These are phyloP conservation scores for Paratinospora sagittata DNA, from an alignment of 164 flowering plant species.

Conservation along the genomic window DNA sequence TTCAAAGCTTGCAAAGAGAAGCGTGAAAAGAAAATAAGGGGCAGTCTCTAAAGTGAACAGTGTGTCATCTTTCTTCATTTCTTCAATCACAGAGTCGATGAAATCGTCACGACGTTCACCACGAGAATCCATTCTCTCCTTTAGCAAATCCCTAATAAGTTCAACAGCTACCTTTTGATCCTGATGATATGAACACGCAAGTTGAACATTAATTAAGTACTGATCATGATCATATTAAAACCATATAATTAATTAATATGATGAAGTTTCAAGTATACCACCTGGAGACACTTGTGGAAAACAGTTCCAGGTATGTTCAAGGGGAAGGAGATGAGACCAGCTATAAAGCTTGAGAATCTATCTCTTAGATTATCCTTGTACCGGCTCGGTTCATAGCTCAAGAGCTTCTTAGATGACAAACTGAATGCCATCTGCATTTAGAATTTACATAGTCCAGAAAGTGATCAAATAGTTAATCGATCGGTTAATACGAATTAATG, in stretches of 20 bases:
- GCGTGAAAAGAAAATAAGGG: constrained; percentile 24
- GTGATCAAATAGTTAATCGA: neutral
- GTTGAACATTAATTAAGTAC: too few relatives aligned
- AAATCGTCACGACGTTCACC: constrained; percentile 20
- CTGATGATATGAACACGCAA: constrained; percentile 22
- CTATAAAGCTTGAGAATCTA: constrained; percentile 22
- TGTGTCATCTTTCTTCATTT: constrained; percentile 23
- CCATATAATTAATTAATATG: too few relatives aligned
- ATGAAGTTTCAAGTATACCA: too few relatives aligned
- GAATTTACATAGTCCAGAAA: too few relatives aligned
- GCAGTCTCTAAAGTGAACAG: constrained; percentile 27
- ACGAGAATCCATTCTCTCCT: constrained; percentile 44
- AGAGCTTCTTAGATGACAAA: constrained; percentile 24
- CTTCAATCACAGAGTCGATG: constrained; percentile 13
- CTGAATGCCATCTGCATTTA: constrained; percentile 32
- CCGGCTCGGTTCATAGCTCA: constrained; percentile 20
- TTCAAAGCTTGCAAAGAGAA: constrained; percentile 34
- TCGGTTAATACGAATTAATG: neutral
- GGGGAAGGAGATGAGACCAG: constrained; percentile 33
- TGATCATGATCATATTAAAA: too few relatives aligned
- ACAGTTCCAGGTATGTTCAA: constrained; percentile 33
- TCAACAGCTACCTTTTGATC: constrained; percentile 72
- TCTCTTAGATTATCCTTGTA: constrained; percentile 17
- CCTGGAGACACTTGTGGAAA: constrained; percentile 30
- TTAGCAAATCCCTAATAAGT: constrained; percentile 50